Percentiles rank a stretch among this genome's conserved stretches.
These are phyloP conservation scores for Auricularia sp. DNA, from an alignment of 768 basidiomycete genomes.

Conservation along the genomic window DNA sequence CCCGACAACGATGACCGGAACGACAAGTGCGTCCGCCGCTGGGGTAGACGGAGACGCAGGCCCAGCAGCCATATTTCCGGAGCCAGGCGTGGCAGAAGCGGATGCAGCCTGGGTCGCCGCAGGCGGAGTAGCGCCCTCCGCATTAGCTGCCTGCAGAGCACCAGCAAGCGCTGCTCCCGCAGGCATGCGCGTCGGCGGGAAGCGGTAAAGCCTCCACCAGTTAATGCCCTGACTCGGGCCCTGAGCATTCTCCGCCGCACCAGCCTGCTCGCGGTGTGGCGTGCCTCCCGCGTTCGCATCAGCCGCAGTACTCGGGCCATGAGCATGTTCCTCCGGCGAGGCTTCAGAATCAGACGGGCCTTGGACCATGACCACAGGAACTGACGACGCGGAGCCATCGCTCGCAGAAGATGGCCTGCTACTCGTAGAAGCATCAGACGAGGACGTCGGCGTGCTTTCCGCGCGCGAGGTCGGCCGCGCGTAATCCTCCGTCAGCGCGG, in stretches of 20 bases:
- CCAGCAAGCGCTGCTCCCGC: slow-evolving; percentile 8
- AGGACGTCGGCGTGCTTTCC: not conserved
- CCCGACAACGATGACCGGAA: slow-evolving; percentile 78
- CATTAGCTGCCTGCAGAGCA: not conserved
- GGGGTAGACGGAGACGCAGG: slow-evolving; percentile 5
- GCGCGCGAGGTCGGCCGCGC: slow-evolving; percentile 6
- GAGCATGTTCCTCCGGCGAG: not conserved
- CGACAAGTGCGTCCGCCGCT: slow-evolving; percentile 33
- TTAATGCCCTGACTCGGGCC: slow-evolving; percentile 39
- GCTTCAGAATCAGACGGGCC: not conserved
- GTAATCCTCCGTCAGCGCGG: slow-evolving; percentile 41
- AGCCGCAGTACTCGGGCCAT: slow-evolving; percentile 6
- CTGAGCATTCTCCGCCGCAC: slow-evolving; percentile 25
- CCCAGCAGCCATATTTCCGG: slow-evolving; percentile 7
- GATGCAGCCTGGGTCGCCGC: slow-evolving; percentile 11
- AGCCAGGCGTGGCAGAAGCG: slow-evolving; percentile 11
- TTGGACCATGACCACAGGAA: not conserved
- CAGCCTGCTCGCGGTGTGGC: slow-evolving; percentile 1
- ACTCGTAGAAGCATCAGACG: not conserved
- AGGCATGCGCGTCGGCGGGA: slow-evolving; percentile 52
- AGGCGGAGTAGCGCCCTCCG: not conserved
- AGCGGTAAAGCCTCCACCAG: slow-evolving; percentile 80
- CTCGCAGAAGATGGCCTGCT: not conserved
- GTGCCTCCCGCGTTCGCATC: slow-evolving; percentile 7
- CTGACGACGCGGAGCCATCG: not conserved